Base-by-base conservation (phyloP, 257 asterid genomes). In the Fraxinus americana region DNA sequence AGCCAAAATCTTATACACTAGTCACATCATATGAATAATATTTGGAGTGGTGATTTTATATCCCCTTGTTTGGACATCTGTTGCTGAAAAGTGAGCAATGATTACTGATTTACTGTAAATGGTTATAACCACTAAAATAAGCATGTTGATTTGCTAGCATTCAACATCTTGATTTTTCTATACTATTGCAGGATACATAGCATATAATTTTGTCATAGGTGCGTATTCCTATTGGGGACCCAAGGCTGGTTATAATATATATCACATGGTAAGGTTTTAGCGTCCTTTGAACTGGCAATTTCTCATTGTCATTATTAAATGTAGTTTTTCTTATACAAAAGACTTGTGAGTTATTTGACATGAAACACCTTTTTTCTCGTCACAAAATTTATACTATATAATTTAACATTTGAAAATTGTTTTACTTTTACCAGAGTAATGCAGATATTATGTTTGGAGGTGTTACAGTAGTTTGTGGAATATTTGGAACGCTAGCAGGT, bases 221-320 rank as follows among this genome's bases (percentile, higher is more conserved):
- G 91, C 99, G 78, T 96, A 96, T 83, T 96, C 99, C 61, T 96
- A 96, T 72, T 96, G 99, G 99, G 99, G 99, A 70, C 98, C 98
- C 30, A 96, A 93, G 91, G 98, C 98, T 21, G 99, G 98, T 75
- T 91, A 92, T 87, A 88, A 79, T 84, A 93, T 96, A 81, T 96
- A 93, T 82, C 94, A 90, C 77, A 92, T 96, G 99, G 98, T 93
- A 87, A 87, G 86, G 76, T 75, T 71, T 81, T 78, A 74, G 25
- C 36, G 36, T 23, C 70, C 75, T 69, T 67, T 74, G 12, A 13
- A 52, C 71, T 61, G 52, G 50, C 30, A 45, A 25, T 27, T 39
- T 34, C 61, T 3, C 66, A 72, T 29, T 5, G n/a, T 45, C n/a
- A 32, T 9, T 52, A 65, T 74, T 48, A 48, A n/a, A 48, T 68